Base-by-base conservation (phyloP, 306 rosid species). In the Potentilla sterilis region DNA sequence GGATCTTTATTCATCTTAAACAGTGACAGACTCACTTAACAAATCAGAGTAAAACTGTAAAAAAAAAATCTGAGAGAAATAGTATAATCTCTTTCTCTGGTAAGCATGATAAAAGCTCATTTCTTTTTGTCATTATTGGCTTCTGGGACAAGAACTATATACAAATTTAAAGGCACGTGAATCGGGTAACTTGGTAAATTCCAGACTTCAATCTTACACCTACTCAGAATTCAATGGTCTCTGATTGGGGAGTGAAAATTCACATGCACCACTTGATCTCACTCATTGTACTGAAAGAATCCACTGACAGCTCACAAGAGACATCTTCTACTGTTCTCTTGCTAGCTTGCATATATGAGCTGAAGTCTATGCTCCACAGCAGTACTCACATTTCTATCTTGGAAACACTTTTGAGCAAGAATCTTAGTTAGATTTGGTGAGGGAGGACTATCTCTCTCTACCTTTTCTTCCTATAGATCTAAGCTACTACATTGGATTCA, bases 241-340 rank as follows among this genome's bases (percentile, higher is more conserved):
- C 9, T 75, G 80, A 70, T 75, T 70, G 73, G 76, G 37, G 63
- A 35, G 22, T 41, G 37, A 65, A 32, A 10, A 12, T 41, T 22
- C 58, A 62, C 67, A 13, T 54, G 72, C 70, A 64, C 19, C 38
- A 63, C 66, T 79, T 15, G 52, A 52, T 44, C 41, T 41, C 43
- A 34, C 47, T 37, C 71, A 40, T 21, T 42, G 38, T 5, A 65
- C 70, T 14, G 41, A 52, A 35, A 13, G 67, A 62, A 8, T 55
- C 73, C 61, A 63, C 49, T 63, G 82, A 80, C 87, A 83, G 81
- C 84, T 83, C 84, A 83, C 79, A 34, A 59, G 42, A 74, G 79
- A 73, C 84, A 76, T 69, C 63, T 59, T 38, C 49, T 47, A 67
- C 58, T 79, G 78, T 51, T 68, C 58, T 49, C 69, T 79, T 7